Evolutionary conservation across 139 green algal species (phyloP).

Genomic region (Desmodesmus armatus): DNA sequence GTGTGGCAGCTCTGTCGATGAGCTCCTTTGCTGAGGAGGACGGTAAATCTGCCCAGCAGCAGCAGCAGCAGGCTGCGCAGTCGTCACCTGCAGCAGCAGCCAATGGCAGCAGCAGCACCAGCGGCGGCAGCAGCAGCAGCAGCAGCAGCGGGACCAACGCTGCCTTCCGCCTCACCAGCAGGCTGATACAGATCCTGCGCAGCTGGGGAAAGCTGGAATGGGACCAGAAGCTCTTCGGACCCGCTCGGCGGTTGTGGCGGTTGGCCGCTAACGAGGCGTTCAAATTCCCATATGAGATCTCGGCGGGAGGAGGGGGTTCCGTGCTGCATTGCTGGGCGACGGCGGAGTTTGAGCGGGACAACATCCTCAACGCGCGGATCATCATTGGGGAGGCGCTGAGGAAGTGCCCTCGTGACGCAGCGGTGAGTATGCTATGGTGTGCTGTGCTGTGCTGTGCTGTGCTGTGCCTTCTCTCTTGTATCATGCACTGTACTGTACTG

Average conservation of each 20-base stretch:
- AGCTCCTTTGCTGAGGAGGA: too few species aligned
- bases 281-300: conserved; percentile 48
- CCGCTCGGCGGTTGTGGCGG: conserved; percentile 67
- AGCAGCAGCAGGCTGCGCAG: background rate
- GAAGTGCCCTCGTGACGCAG: conserved; percentile 52
- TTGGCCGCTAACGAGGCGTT: conserved; percentile 50
- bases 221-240: conserved; percentile 51
- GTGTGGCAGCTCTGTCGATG: background rate
- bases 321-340: conserved; percentile 66
- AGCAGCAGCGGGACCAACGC: background rate
- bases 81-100: background rate
- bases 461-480: background rate
- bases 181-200: conserved; percentile 54
- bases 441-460: too few species aligned
- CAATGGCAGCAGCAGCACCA: background rate
- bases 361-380: conserved; percentile 61
- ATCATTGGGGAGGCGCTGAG: conserved; percentile 49
- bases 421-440: conserved; percentile 5
- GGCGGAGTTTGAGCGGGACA: conserved; percentile 64
- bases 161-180: background rate
- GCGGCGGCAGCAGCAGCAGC: background rate
- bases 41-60: background rate
- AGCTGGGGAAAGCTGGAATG: conserved; percentile 70
- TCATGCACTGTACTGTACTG: background rate
- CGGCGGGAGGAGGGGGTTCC: conserved; percentile 29